Evolutionary conservation across 768 basidiomycete genomes (phyloP), one percentile per base, ranked within the genome.

Genomic region (Pilatotrama ljubarskyi): DNA sequence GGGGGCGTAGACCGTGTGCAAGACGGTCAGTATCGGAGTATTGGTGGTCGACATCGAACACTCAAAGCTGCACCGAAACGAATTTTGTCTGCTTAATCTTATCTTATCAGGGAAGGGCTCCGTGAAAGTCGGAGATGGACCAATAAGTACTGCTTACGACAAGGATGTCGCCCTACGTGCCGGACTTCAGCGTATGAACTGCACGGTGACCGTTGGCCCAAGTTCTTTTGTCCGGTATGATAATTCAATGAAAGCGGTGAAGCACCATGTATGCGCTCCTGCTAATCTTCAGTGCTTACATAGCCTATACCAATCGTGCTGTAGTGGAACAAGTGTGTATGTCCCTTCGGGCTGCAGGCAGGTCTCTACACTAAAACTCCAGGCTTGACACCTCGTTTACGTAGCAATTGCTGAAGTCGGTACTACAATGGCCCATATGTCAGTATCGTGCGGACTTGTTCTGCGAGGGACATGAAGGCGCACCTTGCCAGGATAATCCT

Each of bases 41-140:
- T 52, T 18, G 20, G 49, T 52, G 42, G 43, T 47, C 35, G 58
- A 51, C 58, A 59, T 59, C 58, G 58, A 59, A 51, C 58, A 59
- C 51, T 50, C 29, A 4, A 32, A 51, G 47, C 11, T 20, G 46
- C 32, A 25, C 11, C 26, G 25, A 22, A n/a, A 40, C 17, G 37
- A 57, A 49, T 57, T 57, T 57, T 50, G 37, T 14, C 55, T 22
- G 37, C 32, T 46, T 13, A 41, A 57, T 57, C 55, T 57, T 20
- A 57, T 57, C 55, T 57, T 38, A 56, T 56, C 55, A 29, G 17
- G 3, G 15, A 8, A 1, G 10, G 5, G 6, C 2, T 47, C 43
- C 35, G 43, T 24, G 29, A 25, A 36, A 13, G 3, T 38, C 53
- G 43, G 53, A 37, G 25, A 40, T 46, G 5, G 24, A 2, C 10